phyloP scores from a whole-genome alignment of 2,329 filamentous ascomycete genomes.

The Paraphaeosphaeria minitans region DNA sequence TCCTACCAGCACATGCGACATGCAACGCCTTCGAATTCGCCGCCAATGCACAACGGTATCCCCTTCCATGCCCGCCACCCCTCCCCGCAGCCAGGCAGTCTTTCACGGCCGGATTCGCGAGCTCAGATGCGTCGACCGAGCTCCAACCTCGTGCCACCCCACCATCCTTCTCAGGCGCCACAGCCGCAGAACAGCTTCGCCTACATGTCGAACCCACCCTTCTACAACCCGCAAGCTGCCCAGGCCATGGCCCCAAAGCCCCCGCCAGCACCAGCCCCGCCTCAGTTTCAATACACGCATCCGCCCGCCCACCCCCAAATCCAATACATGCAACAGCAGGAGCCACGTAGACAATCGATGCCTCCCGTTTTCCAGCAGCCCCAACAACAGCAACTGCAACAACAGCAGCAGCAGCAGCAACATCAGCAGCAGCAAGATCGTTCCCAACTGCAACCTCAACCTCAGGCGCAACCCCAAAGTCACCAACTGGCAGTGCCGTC shows the following conservation, averaged over 20 bases:
- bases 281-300: conserved; percentile 53
- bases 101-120: conserved; percentile 78
- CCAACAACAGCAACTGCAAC: conserved; percentile 56
- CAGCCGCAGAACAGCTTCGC: conserved; percentile 71
- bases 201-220: conserved; percentile 83
- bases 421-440: conserved; percentile 60
- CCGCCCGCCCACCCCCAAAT: conserved; percentile 56
- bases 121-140: conserved; percentile 77
- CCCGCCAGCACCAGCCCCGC: conserved; percentile 46
- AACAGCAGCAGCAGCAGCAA: conserved; percentile 55
- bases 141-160: conserved; percentile 72
- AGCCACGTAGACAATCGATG: conserved; percentile 74
- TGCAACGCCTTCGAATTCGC: conserved; percentile 82
- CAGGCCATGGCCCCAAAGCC: conserved; percentile 53
- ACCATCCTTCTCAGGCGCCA: conserved; percentile 66
- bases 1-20: conserved; percentile 83
- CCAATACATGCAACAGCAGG: conserved; percentile 75
- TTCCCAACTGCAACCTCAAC: conserved; percentile 50
- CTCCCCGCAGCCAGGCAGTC: conserved; percentile 78
- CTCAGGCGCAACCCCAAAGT: conserved; percentile 52
- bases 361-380: conserved; percentile 71
- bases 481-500: conserved; percentile 47
- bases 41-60: conserved; percentile 77
- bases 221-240: conserved; percentile 73
- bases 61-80: conserved; percentile 74